Evolutionary conservation across 129 eudicot genomes (phyloP).

Genomic region (Tanacetum coccineum): DNA sequence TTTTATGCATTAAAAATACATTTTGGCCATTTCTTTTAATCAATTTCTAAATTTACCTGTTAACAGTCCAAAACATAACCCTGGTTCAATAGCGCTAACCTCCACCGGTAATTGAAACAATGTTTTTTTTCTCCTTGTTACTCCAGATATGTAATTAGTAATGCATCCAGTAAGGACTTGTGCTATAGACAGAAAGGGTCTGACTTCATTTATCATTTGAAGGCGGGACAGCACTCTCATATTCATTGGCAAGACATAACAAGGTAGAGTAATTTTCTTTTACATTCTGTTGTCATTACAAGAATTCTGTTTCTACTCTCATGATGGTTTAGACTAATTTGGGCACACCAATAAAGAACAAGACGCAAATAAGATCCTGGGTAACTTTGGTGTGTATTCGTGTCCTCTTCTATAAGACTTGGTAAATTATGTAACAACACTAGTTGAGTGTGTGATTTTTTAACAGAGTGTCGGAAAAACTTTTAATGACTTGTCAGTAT

Average conservation of each 20-base stretch:
- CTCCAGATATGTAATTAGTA: constrained; percentile 84
- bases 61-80: no score
- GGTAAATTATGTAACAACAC: no score
- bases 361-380: no score
- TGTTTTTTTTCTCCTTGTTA: neutral
- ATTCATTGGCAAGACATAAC: constrained; percentile 74
- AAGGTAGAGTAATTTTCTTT: constrained; percentile 36
- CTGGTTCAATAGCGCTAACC: no score
- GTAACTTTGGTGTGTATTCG: no score
- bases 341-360: neutral
- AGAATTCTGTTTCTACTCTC: neutral
- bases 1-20: no score
- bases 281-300: neutral
- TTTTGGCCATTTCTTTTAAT: no score
- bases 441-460: no score
- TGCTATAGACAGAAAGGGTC: constrained; percentile 91
- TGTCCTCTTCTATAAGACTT: no score
- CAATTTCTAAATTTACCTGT: no score
- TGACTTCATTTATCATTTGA: constrained; percentile 47
- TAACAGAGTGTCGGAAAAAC: neutral
- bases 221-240: constrained; percentile 64
- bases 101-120: neutral
- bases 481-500: neutral
- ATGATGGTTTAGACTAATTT: neutral
- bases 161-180: constrained; percentile 80